Conservation (phyloP, 2,329 filamentous ascomycete genomes). For the Phyllosticta ampelicida region DNA sequence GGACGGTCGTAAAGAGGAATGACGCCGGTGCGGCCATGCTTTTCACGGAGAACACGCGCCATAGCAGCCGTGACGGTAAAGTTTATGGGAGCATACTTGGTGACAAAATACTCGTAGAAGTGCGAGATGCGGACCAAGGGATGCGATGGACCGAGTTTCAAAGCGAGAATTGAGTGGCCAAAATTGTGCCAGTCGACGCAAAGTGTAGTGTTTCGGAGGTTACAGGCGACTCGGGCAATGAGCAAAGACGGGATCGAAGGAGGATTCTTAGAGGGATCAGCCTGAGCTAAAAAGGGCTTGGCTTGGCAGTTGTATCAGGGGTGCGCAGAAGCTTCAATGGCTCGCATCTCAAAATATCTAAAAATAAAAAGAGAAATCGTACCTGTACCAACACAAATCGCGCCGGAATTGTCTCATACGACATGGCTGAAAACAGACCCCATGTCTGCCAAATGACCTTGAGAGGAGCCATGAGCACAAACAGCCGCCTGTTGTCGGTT, state of each 20-base stretch:
- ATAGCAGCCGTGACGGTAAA: constrained; percentile 87
- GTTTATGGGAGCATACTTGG: constrained; percentile 59
- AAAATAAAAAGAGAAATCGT: background rate
- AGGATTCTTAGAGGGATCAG: constrained; percentile 54
- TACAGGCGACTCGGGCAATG: constrained; percentile 60
- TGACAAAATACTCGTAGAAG: constrained; percentile 65
- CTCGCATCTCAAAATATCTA: background rate
- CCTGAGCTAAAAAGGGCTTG: background rate
- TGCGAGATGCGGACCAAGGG: constrained; percentile 69
- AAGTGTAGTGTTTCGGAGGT: constrained; percentile 67
- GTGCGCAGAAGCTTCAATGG: background rate
- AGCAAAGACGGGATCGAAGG: constrained; percentile 87
- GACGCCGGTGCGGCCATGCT: constrained; percentile 15
- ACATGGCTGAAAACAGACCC: constrained; percentile 59
- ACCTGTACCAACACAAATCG: constrained; percentile 81
- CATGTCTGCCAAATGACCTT: constrained; percentile 79
- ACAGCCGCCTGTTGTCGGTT: constrained; percentile 59
- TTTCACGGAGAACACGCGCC: constrained; percentile 55
- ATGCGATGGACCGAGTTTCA: constrained; percentile 52
- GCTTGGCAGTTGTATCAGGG: background rate
- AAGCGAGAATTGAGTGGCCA: constrained; percentile 80
- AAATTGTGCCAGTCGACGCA: constrained; percentile 99
- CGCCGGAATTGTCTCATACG: constrained; percentile 61
- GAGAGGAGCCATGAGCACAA: constrained; percentile 65
- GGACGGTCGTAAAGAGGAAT: constrained; percentile 68